Evolutionary conservation across 2,329 filamentous ascomycete species (phyloP).

Genomic region (Cladorrhinum sp.): DNA sequence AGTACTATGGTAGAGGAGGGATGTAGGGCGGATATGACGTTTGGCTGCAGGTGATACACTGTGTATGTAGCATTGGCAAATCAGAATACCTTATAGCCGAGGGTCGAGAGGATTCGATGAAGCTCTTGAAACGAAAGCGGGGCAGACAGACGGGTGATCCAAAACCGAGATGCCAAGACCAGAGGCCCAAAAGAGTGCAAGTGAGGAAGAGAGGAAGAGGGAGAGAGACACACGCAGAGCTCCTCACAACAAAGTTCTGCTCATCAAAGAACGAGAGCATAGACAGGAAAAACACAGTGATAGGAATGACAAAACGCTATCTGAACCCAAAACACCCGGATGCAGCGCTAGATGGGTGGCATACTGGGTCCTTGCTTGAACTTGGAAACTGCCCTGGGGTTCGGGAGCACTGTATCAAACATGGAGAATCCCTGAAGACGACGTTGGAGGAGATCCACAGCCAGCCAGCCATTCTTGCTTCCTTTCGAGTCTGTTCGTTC

Average conservation of each 20-base stretch:
- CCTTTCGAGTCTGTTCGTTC: not conserved
- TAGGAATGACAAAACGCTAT: not conserved
- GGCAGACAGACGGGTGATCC: not conserved
- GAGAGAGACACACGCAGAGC: not conserved
- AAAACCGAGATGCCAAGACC: not conserved
- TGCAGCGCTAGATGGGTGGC: not conserved
- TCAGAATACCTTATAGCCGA: conserved; percentile 4
- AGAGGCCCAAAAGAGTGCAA: not conserved
- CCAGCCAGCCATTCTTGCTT: too few species aligned
- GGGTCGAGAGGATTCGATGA: not conserved
- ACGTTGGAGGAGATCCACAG: not conserved
- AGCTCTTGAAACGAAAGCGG: not conserved
- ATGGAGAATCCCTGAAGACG: not conserved
- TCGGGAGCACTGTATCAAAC: not conserved
- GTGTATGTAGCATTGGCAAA: not conserved
- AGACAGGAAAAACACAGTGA: too few species aligned
- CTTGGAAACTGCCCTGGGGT: not conserved
- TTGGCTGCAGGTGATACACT: conserved; percentile 3
- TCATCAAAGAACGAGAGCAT: not conserved
- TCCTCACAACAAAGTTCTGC: not conserved
- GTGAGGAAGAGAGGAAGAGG: not conserved
- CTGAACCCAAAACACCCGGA: not conserved
- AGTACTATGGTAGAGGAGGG: not conserved
- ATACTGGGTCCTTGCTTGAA: not conserved
- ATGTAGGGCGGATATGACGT: conserved; percentile 18